Evolutionary conservation across 2,329 filamentous ascomycete genomes (phyloP), one percentile per base, ranked within the genome.

Genomic region (Beauveria rudraprayagi): DNA sequence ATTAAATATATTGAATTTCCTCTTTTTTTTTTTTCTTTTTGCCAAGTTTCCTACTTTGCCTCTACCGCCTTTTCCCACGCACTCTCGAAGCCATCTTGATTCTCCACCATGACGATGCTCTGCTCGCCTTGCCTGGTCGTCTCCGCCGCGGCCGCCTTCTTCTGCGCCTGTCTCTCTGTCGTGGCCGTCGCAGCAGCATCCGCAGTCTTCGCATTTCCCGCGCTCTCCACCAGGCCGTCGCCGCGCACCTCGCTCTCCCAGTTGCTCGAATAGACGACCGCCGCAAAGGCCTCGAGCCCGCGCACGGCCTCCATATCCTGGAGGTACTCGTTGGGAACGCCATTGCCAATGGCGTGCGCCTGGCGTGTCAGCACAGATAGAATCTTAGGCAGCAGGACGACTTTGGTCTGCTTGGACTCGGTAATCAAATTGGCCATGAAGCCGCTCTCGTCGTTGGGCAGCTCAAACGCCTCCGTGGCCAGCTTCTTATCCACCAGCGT

Each of bases 301-400:
- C 82, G 80, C 44, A 92, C 88, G 58, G 80, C 75, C 74, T 95
- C 91, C 80, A 95, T 91, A 44, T 86, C 84, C 67, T 86, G 82
- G 37, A 89, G 78, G 70, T 89, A 89, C 76, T 83, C 87, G 73
- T 83, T 91, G 61, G 82, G 85, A 75, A 84, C 83, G 67, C 90
- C 90, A 68, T 88, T 87, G 57, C 92, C 93, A 66, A 99, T 96
- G 59, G 80, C 83, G 73, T 96, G 92, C 5, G 93, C 93, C 77
- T 99, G 92, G 66, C 91, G 85, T 44, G 92, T 94, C 68, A 97
- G 83, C 6, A 96, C 88, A 3, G 93, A 95, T 41, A 99, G 80
- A 58, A 95, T 88, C 73, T 91, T 95, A 52, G 94, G 94, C 46
- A 99, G 82, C 40, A 83, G 73, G n/a, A 85, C 78, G 17, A 77